phyloP scores from a whole-genome alignment of 2,329 filamentous ascomycete genomes.

The Ophiostoma fasciatum region DNA sequence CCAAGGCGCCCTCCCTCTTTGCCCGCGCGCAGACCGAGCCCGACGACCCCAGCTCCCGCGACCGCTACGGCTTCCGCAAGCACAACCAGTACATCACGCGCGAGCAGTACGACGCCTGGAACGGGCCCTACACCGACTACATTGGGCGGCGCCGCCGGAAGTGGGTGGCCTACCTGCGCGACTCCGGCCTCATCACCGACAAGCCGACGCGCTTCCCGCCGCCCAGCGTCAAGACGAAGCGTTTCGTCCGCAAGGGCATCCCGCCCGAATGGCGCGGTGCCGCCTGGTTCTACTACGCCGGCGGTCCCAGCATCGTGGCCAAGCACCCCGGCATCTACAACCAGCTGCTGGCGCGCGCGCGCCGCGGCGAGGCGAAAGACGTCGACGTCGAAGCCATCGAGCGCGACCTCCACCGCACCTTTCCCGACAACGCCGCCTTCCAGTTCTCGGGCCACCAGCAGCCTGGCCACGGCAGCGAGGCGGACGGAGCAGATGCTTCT shows the following conservation, averaged over 20 bases:
- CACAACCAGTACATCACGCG: conserved; percentile 62
- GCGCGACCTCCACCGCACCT: conserved; percentile 82
- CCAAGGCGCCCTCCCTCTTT: conserved; percentile 6
- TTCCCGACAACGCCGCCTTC: conserved; percentile 86
- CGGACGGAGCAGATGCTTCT: background rate
- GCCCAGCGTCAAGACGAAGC: conserved; percentile 68
- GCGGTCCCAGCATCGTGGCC: conserved; percentile 63
- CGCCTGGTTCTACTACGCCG: conserved; percentile 94
- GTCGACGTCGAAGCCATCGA: conserved; percentile 84
- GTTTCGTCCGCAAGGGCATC: conserved; percentile 84
- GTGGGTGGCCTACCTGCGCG: conserved; percentile 65
- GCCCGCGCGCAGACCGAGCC: conserved; percentile 20
- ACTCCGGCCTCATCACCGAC: conserved; percentile 57
- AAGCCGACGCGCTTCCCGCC: conserved; percentile 65
- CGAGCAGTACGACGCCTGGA: conserved; percentile 72
- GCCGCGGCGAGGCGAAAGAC: conserved; percentile 37
- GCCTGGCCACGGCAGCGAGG: conserved; percentile 14
- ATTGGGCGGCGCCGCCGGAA: conserved; percentile 62
- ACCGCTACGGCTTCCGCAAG: conserved; percentile 89
- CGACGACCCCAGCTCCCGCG: conserved; percentile 41
- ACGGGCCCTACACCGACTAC: conserved; percentile 58
- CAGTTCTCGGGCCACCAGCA: conserved; percentile 29
- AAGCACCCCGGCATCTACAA: conserved; percentile 67
- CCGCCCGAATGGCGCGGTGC: conserved; percentile 89
- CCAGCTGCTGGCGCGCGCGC: conserved; percentile 42